These are phyloP conservation scores for Sporothrix protearum DNA, from an alignment of 2,329 filamentous ascomycete species.

Conservation along the genomic window DNA sequence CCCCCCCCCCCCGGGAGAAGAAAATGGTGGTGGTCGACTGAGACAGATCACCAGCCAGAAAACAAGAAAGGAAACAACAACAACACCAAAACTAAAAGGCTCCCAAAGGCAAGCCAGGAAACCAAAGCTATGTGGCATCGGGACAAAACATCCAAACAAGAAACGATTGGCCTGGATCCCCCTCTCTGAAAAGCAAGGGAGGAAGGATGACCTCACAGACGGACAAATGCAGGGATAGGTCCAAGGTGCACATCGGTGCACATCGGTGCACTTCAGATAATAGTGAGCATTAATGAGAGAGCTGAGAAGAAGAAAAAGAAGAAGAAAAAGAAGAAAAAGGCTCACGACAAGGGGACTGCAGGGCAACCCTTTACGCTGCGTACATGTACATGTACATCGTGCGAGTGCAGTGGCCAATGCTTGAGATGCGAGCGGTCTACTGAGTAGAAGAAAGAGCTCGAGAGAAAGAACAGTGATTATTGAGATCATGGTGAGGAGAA, in stretches of 20 bases:
- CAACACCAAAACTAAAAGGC: too few relatives aligned
- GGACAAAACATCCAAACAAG: conserved; percentile 2
- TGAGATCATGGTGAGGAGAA: not conserved
- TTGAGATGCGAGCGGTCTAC: too few relatives aligned
- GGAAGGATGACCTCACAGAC: not conserved
- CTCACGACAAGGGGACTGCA: too few relatives aligned
- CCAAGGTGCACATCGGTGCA: not conserved
- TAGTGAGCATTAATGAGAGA: not conserved
- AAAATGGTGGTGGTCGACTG: not conserved
- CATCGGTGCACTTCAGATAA: not conserved
- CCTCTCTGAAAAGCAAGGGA: conserved; percentile 5
- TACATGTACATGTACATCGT: too few relatives aligned
- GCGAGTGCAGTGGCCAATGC: too few relatives aligned
- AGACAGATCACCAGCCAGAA: not conserved
- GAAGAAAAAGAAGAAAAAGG: too few relatives aligned
- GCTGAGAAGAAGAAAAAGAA: not conserved
- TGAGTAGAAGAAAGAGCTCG: too few relatives aligned
- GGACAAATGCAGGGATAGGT: not conserved
- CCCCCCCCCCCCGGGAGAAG: not conserved
- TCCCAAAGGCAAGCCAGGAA: not conserved
- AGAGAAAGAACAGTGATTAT: not conserved
- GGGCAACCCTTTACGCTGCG: too few relatives aligned
- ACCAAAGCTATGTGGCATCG: not conserved
- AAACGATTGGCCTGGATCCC: not conserved
- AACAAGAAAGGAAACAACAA: not conserved